Percentiles rank a stretch among this genome's conserved stretches.
Conservation (phyloP, 1,284 basidiomycete species). For the Ceratorhiza oryzae-sativae region DNA sequence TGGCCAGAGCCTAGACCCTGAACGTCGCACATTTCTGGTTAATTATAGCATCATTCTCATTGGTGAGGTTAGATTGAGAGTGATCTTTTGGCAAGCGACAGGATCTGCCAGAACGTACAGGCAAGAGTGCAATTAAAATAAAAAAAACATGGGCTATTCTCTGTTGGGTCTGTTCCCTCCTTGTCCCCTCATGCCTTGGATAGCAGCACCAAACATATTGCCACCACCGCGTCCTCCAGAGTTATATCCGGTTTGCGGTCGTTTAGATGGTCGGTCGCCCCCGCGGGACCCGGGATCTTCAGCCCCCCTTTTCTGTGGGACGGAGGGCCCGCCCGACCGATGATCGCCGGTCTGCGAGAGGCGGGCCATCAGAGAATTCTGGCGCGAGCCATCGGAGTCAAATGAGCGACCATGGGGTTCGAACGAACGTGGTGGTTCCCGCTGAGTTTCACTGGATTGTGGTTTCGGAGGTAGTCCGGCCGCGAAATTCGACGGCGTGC, state of each 20-base stretch:
- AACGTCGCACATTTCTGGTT: not conserved
- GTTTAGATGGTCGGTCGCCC: constrained; percentile 20
- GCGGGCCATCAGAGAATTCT: constrained; percentile 11
- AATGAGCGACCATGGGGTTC: constrained; percentile 15
- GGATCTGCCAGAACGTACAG: not conserved
- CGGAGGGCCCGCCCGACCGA: constrained; percentile 13
- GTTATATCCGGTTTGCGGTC: constrained; percentile 7
- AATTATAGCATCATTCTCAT: not conserved
- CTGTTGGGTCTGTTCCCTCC: constrained; percentile 15
- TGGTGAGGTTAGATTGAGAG: not conserved
- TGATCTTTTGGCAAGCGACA: no score
- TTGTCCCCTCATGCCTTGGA: constrained; percentile 36
- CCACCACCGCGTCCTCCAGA: not conserved
- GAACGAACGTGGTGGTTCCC: constrained; percentile 18
- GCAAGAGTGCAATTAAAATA: not conserved
- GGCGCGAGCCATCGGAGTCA: constrained; percentile 20
- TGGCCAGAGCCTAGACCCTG: no score
- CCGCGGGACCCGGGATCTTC: constrained; percentile 25
- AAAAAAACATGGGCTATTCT: not conserved
- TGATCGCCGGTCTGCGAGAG: constrained; percentile 20
- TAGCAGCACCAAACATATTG: constrained; percentile 29
- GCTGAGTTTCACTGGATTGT: constrained; percentile 17
- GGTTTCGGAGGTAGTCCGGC: constrained; percentile 36
- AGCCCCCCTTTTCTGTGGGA: constrained; percentile 24
- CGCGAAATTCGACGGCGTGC: constrained; percentile 1